Percentiles rank a stretch among this genome's conserved stretches.
Evolutionary conservation across 2,329 filamentous ascomycete species (phyloP).

Genomic region (Myriosclerotinia scirpicola): DNA sequence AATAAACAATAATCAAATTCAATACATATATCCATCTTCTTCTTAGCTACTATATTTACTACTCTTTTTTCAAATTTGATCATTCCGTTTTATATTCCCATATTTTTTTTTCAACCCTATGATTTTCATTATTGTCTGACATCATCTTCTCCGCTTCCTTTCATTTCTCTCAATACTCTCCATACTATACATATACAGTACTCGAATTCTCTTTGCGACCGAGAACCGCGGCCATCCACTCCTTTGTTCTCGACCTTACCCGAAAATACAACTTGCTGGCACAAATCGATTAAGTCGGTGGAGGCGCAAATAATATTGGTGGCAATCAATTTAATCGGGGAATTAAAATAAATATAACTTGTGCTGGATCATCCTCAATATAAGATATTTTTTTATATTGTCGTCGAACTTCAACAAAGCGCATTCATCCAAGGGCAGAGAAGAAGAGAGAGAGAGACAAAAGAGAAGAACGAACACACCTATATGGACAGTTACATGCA

Average conservation of each 20-base stretch:
- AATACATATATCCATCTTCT: no score
- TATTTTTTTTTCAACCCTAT: no score
- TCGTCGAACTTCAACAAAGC: background rate
- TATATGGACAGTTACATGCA: no score
- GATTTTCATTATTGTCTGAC: no score
- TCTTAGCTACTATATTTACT: no score
- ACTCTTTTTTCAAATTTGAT: no score
- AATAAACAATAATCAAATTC: no score
- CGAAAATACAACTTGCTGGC: background rate
- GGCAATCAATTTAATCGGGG: background rate
- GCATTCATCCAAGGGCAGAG: background rate
- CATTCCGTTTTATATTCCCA: no score
- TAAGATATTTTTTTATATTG: no score
- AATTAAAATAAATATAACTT: background rate
- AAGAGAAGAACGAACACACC: no score
- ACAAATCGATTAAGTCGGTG: background rate
- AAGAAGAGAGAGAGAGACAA: no score
- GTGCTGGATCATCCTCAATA: background rate
- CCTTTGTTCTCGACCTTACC: slow-evolving; percentile 18
- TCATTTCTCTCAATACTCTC: background rate
- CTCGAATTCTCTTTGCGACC: slow-evolving; percentile 10
- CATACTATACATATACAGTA: background rate
- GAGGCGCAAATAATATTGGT: background rate
- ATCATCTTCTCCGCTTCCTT: slow-evolving; percentile 6
- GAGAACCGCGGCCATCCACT: slow-evolving; percentile 15